These are phyloP conservation scores for Arthroderma sp. DNA, from an alignment of 2,329 filamentous ascomycete genomes.

Conservation along the genomic window DNA sequence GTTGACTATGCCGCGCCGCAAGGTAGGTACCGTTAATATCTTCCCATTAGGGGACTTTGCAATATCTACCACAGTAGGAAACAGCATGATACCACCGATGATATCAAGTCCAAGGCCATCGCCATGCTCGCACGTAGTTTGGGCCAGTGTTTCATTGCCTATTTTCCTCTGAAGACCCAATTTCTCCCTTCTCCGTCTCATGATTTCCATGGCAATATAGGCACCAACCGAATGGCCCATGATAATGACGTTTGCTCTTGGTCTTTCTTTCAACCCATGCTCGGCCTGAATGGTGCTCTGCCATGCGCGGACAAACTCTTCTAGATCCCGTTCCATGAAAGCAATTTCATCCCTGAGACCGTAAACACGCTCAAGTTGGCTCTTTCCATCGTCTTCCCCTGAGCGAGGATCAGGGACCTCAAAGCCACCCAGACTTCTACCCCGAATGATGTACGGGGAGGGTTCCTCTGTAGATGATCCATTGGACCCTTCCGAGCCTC, in stretches of 20 bases:
- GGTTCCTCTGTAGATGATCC: neutral
- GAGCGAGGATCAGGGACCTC: slow-evolving; percentile 16
- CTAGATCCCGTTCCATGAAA: slow-evolving; percentile 35
- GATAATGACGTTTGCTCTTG: slow-evolving; percentile 43
- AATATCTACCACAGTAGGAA: slow-evolving; percentile 64
- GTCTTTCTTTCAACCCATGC: slow-evolving; percentile 4
- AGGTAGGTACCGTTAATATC: slow-evolving; percentile 33
- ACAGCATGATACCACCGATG: slow-evolving; percentile 51
- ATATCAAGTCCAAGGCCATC: slow-evolving; percentile 26
- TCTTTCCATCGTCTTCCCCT: neutral
- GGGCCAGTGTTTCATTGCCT: neutral
- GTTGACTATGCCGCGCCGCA: no score
- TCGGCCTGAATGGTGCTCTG: slow-evolving; percentile 11
- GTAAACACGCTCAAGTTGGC: slow-evolving; percentile 17
- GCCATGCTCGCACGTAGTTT: neutral
- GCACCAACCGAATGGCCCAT: slow-evolving; percentile 64
- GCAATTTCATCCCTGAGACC: slow-evolving; percentile 41
- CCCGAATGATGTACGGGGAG: slow-evolving; percentile 21
- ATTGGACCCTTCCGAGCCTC: no score
- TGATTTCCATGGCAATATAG: slow-evolving; percentile 59
- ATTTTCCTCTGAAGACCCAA: slow-evolving; percentile 10
- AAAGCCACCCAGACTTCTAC: slow-evolving; percentile 27
- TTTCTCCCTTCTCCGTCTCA: slow-evolving; percentile 43
- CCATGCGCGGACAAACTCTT: slow-evolving; percentile 24
- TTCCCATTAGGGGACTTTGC: slow-evolving; percentile 49